A percentile compares a stretch with the other conserved stretches of the same genome.
Evolutionary conservation across 192 early-diverging fungal species (phyloP).

Genomic region (Coemansia sp.): DNA sequence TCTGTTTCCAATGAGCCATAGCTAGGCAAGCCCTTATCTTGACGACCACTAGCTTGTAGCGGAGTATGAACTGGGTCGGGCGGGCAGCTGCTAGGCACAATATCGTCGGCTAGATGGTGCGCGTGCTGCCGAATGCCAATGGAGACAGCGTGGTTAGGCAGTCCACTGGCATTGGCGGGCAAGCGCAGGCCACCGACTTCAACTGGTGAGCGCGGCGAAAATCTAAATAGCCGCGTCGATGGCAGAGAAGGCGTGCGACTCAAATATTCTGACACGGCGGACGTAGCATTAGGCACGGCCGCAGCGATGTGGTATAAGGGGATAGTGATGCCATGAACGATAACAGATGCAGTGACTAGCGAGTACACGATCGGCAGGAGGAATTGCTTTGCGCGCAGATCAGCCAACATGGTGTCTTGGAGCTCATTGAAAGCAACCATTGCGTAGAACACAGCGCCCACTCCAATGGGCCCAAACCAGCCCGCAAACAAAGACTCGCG

Average conservation of each 20-base stretch:
- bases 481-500: conserved; percentile 76
- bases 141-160: neutral
- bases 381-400: conserved; percentile 12
- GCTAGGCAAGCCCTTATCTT: conserved; percentile 14
- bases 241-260: conserved; percentile 13
- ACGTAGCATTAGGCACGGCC: conserved; percentile 12
- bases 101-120: neutral
- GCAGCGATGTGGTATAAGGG: conserved; percentile 57
- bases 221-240: conserved; percentile 9
- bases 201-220: neutral
- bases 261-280: conserved; percentile 12
- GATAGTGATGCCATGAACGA: conserved; percentile 79
- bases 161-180: neutral
- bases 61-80: conserved; percentile 4
- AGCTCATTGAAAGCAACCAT: conserved; percentile 34
- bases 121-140: conserved; percentile 1
- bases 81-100: conserved; percentile 3
- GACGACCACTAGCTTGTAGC: neutral
- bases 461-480: conserved; percentile 88
- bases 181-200: neutral
- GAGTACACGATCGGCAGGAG: conserved; percentile 60
- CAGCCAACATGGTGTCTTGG: conserved; percentile 11
- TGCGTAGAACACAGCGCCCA: conserved; percentile 59
- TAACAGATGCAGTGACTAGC: conserved; percentile 70
- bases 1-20: conserved; percentile 7